phyloP scores from a whole-genome alignment of 805 yeast species.

The Wickerhamomyces subpelliculosus region DNA sequence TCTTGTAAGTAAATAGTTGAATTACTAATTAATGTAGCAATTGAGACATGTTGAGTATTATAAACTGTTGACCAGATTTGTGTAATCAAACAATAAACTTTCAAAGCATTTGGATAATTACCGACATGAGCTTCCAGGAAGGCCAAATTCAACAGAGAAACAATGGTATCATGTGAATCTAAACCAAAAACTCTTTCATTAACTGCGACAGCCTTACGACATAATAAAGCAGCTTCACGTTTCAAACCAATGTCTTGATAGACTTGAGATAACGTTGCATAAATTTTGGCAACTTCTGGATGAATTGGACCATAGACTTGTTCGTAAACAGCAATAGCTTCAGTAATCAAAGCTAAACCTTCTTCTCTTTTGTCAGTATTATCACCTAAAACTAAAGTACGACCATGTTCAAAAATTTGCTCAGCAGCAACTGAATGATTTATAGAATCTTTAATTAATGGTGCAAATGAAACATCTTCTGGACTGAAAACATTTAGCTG shows the following conservation, averaged over 20 bases:
- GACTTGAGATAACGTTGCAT: conserved; percentile 56
- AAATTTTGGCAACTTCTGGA: conserved; percentile 68
- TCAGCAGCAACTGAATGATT: conserved; percentile 63
- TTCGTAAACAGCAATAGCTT: conserved; percentile 67
- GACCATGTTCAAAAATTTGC: conserved; percentile 67
- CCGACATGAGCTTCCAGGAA: conserved; percentile 58
- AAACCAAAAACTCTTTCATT: conserved; percentile 77
- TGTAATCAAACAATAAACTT: conserved; percentile 53
- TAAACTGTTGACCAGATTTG: conserved; percentile 50
- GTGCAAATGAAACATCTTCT: conserved; percentile 67
- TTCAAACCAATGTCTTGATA: conserved; percentile 53
- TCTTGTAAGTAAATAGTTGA: conserved; percentile 53
- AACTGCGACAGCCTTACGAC: conserved; percentile 63
- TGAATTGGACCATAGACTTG: conserved; percentile 81
- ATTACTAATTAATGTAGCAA: conserved; percentile 55
- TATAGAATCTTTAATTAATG: conserved; percentile 66
- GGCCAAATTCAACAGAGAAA: conserved; percentile 70
- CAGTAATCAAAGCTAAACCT: conserved; percentile 60
- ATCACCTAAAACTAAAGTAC: conserved; percentile 13
- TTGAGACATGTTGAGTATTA: conserved; percentile 57
- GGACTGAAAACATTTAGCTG: conserved; percentile 40
- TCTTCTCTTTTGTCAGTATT: conserved; percentile 38
- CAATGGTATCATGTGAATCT: conserved; percentile 71
- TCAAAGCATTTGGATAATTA: conserved; percentile 53
- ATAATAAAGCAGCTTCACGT: conserved; percentile 53